A percentile compares a stretch with the other conserved stretches of the same genome.
These are phyloP conservation scores for Balakata baccata DNA, from an alignment of 345 rosid genomes.

Conservation along the genomic window DNA sequence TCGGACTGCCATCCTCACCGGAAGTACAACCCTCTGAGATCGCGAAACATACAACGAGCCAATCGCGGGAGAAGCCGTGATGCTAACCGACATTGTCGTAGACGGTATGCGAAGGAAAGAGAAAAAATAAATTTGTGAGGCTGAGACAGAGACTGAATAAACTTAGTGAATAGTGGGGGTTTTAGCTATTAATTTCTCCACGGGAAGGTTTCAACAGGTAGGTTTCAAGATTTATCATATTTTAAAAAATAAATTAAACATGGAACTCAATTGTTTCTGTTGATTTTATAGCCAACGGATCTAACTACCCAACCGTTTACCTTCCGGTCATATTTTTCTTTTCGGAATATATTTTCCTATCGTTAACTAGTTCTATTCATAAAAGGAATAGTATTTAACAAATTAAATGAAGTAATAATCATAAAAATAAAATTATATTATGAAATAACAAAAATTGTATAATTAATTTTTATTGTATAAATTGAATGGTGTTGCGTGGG, in stretches of 20 bases:
- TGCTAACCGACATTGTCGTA: slow-evolving; percentile 42
- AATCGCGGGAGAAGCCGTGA: slow-evolving; percentile 36
- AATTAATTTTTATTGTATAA: too few relatives aligned
- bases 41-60: slow-evolving; percentile 42
- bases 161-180: background rate
- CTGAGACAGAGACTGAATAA: slow-evolving; percentile 23
- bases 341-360: too few relatives aligned
- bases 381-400: too few relatives aligned
- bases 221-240: slow-evolving; percentile 4
- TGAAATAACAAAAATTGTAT: too few relatives aligned
- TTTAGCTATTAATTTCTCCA: slow-evolving; percentile 17
- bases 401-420: background rate
- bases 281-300: background rate
- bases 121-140: slow-evolving; percentile 20
- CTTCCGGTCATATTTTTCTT: background rate
- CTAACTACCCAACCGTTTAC: slow-evolving; percentile 28
- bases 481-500: too few relatives aligned
- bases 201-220: slow-evolving; percentile 22
- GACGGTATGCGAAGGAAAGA: slow-evolving; percentile 14
- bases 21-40: slow-evolving; percentile 23
- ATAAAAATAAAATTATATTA: too few relatives aligned
- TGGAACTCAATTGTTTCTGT: background rate
- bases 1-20: slow-evolving; percentile 46
- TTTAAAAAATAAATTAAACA: background rate
- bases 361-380: too few relatives aligned